Base-by-base conservation (phyloP, 2,329 filamentous ascomycete genomes). In the Sporothrix schenckii region DNA sequence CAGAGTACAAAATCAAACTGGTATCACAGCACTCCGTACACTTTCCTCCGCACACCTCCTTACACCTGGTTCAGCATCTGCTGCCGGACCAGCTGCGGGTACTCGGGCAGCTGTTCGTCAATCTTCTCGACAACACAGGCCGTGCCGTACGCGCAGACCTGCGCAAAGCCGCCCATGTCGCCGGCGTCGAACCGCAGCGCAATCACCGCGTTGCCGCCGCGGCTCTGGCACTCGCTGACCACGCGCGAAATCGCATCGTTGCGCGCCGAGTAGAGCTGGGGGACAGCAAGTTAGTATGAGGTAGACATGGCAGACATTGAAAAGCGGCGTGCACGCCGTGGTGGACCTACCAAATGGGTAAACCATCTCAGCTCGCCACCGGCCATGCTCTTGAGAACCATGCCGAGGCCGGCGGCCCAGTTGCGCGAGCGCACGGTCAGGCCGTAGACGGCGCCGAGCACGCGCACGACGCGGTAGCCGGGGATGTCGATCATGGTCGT, bases 401-500 rank as follows among this genome's bases (percentile, higher is more conserved):
- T 87, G 70, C 82, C 83, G 21, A 89, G 75, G 52, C 83, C 82
- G 2, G 87, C 85, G 5, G 83, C 87, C 77, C 85, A 84, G 79
- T 89, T 89, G 65, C 87, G 84, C 19, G 84, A 85, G 66, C 79
- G 67, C 73, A 80, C 72, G 74, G 77, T 78, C 54, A 83, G 71
- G 77, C 83, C 74, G 76, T 80, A 75, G 77, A 85, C 84, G 9
- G 86, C 83, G 69, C 87, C 87, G 6, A 89, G 83, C 1, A 88
- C 84, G 68, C 81, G 81, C 50, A 84, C 83, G 63, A 89, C 80
- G 72, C 83, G 85, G 78, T 89, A 89, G 9, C 87, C 87, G 0
- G 87, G 87, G 27, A 89, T 79, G 75, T 89, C 87, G 78, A 86
- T 87, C 86, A 88, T 89, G 68, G 87, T 89, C 0, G 85, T 85